Conservation (phyloP, 2,329 filamentous ascomycete species). For the Pyrenochaeta sp. region DNA sequence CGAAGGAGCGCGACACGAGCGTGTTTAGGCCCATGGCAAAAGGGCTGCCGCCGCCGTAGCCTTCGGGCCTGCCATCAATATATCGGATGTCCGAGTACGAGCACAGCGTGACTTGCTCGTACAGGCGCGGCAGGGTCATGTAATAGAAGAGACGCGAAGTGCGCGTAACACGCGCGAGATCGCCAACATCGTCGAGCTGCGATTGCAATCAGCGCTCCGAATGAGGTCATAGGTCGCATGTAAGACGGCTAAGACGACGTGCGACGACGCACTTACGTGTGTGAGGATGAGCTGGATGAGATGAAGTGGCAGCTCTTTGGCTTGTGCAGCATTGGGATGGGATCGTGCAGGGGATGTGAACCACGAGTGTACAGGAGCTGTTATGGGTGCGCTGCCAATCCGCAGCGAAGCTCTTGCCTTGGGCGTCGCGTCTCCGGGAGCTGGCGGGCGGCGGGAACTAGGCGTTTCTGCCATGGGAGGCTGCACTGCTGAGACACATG, state of each 20-base stretch:
- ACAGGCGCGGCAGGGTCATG: conserved; percentile 70
- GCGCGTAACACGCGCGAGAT: conserved; percentile 67
- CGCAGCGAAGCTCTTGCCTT: conserved; percentile 1
- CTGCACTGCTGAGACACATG: conserved; percentile 13
- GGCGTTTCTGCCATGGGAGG: conserved; percentile 30
- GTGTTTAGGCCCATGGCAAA: conserved; percentile 71
- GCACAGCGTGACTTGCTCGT: conserved; percentile 63
- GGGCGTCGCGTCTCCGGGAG: conserved; percentile 14
- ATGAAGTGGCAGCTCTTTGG: conserved; percentile 63
- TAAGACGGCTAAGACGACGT: neutral
- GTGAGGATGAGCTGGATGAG: conserved; percentile 66
- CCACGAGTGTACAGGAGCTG: conserved; percentile 41
- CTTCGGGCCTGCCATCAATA: conserved; percentile 65
- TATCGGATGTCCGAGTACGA: conserved; percentile 68
- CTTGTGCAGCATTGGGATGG: conserved; percentile 37
- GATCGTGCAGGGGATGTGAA: conserved; percentile 45
- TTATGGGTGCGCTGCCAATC: conserved; percentile 26
- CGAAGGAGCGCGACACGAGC: conserved; percentile 65
- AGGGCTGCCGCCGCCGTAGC: conserved; percentile 68
- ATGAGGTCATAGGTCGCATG: conserved; percentile 19
- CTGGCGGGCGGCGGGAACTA: conserved; percentile 18
- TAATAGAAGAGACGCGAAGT: conserved; percentile 70
- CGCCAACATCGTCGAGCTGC: conserved; percentile 65
- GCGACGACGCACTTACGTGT: conserved; percentile 54
- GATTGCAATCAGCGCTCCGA: conserved; percentile 14